Evolutionary conservation across 371 early-diverging fungal genomes (phyloP).

Genomic region (Parasitella parasitica): DNA sequence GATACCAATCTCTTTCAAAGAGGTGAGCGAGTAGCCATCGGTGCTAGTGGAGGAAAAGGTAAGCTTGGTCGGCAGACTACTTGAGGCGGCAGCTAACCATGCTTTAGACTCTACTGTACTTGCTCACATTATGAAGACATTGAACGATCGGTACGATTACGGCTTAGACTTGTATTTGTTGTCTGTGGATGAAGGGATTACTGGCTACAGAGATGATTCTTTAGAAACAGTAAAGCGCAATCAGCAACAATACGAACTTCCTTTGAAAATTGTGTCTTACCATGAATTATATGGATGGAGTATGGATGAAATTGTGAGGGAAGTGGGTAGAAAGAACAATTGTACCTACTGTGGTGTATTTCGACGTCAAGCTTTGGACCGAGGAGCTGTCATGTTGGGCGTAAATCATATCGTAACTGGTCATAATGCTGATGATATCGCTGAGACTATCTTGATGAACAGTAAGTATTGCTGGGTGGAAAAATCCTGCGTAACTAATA

Average conservation of each 20-base stretch:
- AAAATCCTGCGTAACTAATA: neutral
- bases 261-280: constrained; percentile 94
- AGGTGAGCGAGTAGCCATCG: constrained; percentile 96
- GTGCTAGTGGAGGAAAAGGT: constrained; percentile 98
- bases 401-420: constrained; percentile 98
- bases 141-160: constrained; percentile 96
- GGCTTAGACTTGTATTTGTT: constrained; percentile 91
- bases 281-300: constrained; percentile 97
- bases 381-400: constrained; percentile 90
- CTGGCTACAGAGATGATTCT: constrained; percentile 99
- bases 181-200: constrained; percentile 99
- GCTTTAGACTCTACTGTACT: constrained; percentile 98
- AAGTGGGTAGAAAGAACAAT: constrained; percentile 96
- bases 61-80: no score
- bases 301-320: constrained; percentile 98
- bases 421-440: constrained; percentile 99
- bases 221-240: constrained; percentile 98
- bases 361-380: constrained; percentile 97
- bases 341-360: constrained; percentile 99
- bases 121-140: constrained; percentile 92
- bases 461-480: constrained; percentile 55
- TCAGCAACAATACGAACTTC: constrained; percentile 90
- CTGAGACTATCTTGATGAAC: constrained; percentile 99
- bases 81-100: no score
- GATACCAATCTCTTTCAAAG: constrained; percentile 82